Base-by-base conservation (phyloP, 805 yeast species). In the Kluyveromyces wickerhamii region DNA sequence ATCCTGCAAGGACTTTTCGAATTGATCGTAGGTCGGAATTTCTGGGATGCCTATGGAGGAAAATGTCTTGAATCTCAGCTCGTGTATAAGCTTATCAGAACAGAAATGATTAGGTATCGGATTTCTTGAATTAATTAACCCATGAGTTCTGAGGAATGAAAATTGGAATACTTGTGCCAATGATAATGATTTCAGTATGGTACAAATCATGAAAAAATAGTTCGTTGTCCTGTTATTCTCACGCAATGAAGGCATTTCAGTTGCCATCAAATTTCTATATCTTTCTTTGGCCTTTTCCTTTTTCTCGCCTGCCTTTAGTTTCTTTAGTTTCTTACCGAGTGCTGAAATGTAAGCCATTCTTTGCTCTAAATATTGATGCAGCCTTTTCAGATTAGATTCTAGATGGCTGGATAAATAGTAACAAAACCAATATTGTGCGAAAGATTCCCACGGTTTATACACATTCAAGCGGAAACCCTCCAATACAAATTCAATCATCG, bases 31-130 rank as follows among this genome's bases (percentile, higher is more conserved):
- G 0, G 64, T 51, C 3, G 89, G 87, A 27, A 74, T 48, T 19
- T 66, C 69, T 1, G 96, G 96, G 8, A 76, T 75, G 1, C 94
- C 95, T 14, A 87, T 79, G 0, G 86, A 71, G 15, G 79, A 72
- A 62, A 81, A 84, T 4, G 92, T 77, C 53, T 85, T 86, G 71
- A 85, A 69, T 44, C 94, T 71, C 29, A 86, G 60, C 7, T 67
- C 59, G 50, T 69, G 77, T 12, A 71, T 51, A 23, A 51, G 31
- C 32, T 55, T 50, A 17, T 53, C 43, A 16, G 53, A 43, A 24
- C 55, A 44, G 22, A 54, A 51, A 30, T 46, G 50, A 17, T 51
- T 50, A 27, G 45, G 47, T 3, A 45, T 34, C 7, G 61, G 57
- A 7, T 20, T 22, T 7, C 42, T 42, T 18, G 46, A 49, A 13